Conservation (phyloP, 1,139 yeast species). For the Kluyveromyces sp. region DNA sequence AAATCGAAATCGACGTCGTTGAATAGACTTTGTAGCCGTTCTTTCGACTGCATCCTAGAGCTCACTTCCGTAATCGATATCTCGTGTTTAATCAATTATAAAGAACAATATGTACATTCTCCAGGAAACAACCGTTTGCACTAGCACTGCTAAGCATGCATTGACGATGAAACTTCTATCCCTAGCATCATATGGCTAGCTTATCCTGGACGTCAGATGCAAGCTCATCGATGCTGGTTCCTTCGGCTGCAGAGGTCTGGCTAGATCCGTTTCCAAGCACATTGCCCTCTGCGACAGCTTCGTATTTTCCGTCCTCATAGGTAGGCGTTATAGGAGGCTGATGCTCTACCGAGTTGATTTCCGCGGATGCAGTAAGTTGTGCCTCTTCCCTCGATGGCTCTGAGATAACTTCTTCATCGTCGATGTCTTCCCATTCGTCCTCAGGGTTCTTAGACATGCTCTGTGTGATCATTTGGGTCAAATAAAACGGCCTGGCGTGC, state of each 20-base stretch:
- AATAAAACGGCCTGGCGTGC: constrained; percentile 29
- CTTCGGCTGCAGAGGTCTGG: background rate
- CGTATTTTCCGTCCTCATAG: background rate
- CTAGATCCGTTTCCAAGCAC: constrained; percentile 1
- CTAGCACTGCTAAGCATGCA: background rate
- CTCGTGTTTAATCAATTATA: background rate
- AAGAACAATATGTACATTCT: constrained; percentile 2
- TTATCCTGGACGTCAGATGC: background rate
- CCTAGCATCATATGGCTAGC: background rate
- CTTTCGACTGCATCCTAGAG: too few relatives aligned
- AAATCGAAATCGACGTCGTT: constrained; percentile 29
- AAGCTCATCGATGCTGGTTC: background rate
- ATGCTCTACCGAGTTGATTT: background rate
- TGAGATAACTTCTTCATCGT: constrained; percentile 11
- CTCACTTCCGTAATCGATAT: too few relatives aligned
- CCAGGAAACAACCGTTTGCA: background rate
- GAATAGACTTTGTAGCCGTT: background rate
- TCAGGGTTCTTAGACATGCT: constrained; percentile 23
- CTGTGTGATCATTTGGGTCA: constrained; percentile 30
- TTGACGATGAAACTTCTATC: background rate
- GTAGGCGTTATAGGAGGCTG: background rate
- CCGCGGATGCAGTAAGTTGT: background rate
- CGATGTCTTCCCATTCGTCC: constrained; percentile 38
- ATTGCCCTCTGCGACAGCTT: background rate
- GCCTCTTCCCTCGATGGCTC: background rate